Conservation (phyloP, 2,329 filamentous ascomycete genomes). For the Geosmithia morbida region DNA sequence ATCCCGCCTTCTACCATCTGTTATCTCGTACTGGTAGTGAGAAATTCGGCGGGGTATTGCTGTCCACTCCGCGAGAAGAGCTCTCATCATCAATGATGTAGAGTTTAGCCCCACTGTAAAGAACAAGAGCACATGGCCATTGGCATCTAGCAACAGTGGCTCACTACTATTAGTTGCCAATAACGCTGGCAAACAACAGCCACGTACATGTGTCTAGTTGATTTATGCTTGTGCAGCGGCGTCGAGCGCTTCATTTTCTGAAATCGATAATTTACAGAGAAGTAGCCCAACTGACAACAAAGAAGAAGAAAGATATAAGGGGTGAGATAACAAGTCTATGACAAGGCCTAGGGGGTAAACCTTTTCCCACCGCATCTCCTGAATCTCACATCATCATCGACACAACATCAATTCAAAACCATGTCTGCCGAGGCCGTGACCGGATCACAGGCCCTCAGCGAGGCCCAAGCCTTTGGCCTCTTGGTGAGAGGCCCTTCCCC, state of each 20-base stretch:
- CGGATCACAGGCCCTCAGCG: slow-evolving; percentile 4
- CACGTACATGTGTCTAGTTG: neutral
- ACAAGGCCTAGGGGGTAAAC: neutral
- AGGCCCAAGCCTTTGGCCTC: slow-evolving; percentile 11
- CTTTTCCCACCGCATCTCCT: neutral
- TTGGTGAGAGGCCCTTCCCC: slow-evolving; percentile 10
- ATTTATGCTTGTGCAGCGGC: neutral
- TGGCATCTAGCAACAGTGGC: neutral
- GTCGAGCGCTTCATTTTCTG: neutral
- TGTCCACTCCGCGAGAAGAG: too few relatives aligned
- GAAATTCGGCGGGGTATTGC: too few relatives aligned
- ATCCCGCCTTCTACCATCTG: too few relatives aligned
- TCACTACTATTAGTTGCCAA: neutral
- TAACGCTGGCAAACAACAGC: neutral
- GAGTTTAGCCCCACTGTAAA: neutral
- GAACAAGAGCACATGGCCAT: neutral
- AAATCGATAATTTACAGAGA: neutral
- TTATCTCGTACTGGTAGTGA: too few relatives aligned
- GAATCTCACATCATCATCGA: neutral
- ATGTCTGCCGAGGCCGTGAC: neutral
- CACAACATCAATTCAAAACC: neutral
- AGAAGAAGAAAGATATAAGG: neutral
- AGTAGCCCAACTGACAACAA: neutral
- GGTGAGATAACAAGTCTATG: neutral
- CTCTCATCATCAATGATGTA: too few relatives aligned